These are phyloP conservation scores for Myriosclerotinia scirpicola DNA, from an alignment of 2,329 filamentous ascomycete species.

Conservation along the genomic window DNA sequence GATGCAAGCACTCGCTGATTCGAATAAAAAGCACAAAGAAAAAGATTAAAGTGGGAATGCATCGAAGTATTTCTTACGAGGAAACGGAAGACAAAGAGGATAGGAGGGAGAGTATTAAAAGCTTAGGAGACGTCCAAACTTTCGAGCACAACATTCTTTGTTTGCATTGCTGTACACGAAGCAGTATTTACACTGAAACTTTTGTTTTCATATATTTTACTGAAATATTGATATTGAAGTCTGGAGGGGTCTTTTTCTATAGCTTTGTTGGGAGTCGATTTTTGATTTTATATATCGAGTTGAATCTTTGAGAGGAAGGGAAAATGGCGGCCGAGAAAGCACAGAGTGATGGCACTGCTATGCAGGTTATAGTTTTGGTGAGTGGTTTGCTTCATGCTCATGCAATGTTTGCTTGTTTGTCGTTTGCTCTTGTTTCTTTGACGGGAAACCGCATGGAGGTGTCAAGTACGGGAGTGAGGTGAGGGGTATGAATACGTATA, in stretches of 20 bases:
- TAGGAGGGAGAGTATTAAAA: not conserved
- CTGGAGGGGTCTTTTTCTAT: no score
- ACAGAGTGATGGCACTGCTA: constrained; percentile 25
- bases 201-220: not conserved
- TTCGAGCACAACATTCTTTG: not conserved
- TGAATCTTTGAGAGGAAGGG: not conserved
- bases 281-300: no score
- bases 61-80: not conserved
- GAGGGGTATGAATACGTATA: not conserved
- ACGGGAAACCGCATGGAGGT: not conserved
- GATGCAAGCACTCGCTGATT: not conserved
- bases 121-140: not conserved
- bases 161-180: not conserved
- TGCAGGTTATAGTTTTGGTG: constrained; percentile 76
- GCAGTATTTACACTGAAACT: not conserved
- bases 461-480: not conserved
- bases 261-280: no score
- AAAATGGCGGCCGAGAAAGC: constrained; percentile 23
- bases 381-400: constrained; percentile 41
- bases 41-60: not conserved
- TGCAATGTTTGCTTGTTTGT: not conserved
- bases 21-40: not conserved
- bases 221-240: not conserved
- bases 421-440: not conserved
- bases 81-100: constrained; percentile 7